Conservation (phyloP, 352 stramenopile species). For the Nothophytophthora sp. region DNA sequence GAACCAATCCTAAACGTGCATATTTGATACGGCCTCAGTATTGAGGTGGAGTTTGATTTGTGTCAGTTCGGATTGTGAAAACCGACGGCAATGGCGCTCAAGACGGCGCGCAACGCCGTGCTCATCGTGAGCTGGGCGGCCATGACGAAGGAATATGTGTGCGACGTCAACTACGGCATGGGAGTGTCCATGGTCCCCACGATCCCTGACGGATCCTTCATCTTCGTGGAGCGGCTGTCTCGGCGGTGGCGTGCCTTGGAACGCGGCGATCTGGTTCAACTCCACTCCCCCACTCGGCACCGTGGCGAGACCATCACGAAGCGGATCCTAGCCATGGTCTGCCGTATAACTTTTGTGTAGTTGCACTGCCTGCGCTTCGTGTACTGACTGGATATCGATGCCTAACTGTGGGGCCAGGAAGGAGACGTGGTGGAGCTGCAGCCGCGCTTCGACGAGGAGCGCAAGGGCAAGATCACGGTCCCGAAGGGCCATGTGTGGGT, state of each 20-base stretch:
- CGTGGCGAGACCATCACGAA: slow-evolving; percentile 84
- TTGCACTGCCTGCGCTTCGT: not conserved
- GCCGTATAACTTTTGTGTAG: too few relatives aligned
- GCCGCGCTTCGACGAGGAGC: slow-evolving; percentile 61
- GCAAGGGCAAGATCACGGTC: slow-evolving; percentile 65
- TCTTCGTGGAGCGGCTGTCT: slow-evolving; percentile 83
- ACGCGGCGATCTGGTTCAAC: slow-evolving; percentile 82
- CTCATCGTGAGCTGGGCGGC: slow-evolving; percentile 64
- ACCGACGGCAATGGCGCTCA: slow-evolving; percentile 16
- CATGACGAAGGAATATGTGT: slow-evolving; percentile 64
- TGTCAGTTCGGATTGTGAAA: too few relatives aligned
- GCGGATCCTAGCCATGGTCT: slow-evolving; percentile 82
- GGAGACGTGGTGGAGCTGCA: slow-evolving; percentile 82
- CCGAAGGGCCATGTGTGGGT: slow-evolving; percentile 96
- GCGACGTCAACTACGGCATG: slow-evolving; percentile 85
- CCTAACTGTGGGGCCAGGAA: slow-evolving; percentile 46
- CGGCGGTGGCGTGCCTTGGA: slow-evolving; percentile 62
- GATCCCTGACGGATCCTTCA: slow-evolving; percentile 78
- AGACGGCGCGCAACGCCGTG: slow-evolving; percentile 44
- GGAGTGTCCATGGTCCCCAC: slow-evolving; percentile 84
- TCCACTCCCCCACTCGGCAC: slow-evolving; percentile 75
- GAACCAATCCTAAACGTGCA: too few relatives aligned
- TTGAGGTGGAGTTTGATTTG: too few relatives aligned
- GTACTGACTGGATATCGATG: too few relatives aligned
- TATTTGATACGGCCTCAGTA: too few relatives aligned